Evolutionary conservation across 108 stramenopile genomes (phyloP).

Genomic region (Cyclotella choctawhatcheeana): DNA sequence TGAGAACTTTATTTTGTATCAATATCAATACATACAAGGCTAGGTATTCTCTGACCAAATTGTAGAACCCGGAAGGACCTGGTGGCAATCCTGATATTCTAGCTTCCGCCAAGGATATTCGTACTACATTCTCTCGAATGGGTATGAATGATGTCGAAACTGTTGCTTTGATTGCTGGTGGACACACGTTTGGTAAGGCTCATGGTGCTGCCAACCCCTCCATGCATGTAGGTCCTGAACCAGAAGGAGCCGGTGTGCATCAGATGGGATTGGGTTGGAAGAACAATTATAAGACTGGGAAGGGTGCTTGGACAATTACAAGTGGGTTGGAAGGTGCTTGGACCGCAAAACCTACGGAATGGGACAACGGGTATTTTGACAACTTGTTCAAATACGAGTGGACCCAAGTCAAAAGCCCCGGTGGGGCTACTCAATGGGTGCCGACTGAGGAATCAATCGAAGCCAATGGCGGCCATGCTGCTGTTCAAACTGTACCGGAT

Average conservation of each 20-base stretch:
- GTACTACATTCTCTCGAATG: slow-evolving; percentile 78
- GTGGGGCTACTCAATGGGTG: slow-evolving; percentile 77
- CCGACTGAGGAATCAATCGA: slow-evolving; percentile 45
- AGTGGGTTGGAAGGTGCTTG: slow-evolving; percentile 82
- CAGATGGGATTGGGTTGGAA: slow-evolving; percentile 82
- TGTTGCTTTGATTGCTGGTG: slow-evolving; percentile 82
- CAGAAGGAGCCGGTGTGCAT: slow-evolving; percentile 67
- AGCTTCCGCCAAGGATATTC: slow-evolving; percentile 73
- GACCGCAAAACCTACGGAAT: slow-evolving; percentile 67
- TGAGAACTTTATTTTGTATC: slow-evolving; percentile 30
- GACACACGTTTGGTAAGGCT: slow-evolving; percentile 83
- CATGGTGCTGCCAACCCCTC: slow-evolving; percentile 73
- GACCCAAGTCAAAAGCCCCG: slow-evolving; percentile 72
- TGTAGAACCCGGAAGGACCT: slow-evolving; percentile 72
- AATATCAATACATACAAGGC: too few relatives aligned
- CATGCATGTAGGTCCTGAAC: slow-evolving; percentile 69
- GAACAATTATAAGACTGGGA: slow-evolving; percentile 60
- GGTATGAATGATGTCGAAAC: slow-evolving; percentile 83
- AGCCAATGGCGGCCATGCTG: slow-evolving; percentile 36
- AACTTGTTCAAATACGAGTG: slow-evolving; percentile 74
- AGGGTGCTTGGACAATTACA: slow-evolving; percentile 71
- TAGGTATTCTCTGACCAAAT: too few relatives aligned
- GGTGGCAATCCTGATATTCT: slow-evolving; percentile 71
- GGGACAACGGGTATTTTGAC: slow-evolving; percentile 82
- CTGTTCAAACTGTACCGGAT: slow-evolving; percentile 61